These are phyloP conservation scores for Psidium friedrichsthalianum DNA, from an alignment of 345 rosid genomes.

Conservation along the genomic window DNA sequence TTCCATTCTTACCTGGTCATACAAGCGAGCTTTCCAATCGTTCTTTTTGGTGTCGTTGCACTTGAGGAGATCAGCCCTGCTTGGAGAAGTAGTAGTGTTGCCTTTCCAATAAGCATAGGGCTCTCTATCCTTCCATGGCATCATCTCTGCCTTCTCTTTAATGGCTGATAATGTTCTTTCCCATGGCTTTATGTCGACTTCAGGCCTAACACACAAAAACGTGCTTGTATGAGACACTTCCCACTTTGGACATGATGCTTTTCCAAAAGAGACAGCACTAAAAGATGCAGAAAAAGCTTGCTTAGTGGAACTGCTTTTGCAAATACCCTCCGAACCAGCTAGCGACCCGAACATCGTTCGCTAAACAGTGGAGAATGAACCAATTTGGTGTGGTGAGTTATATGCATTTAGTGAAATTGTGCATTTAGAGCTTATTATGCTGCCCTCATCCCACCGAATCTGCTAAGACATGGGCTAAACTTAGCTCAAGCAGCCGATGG, in stretches of 20 bases:
- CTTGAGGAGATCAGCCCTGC: conserved; percentile 28
- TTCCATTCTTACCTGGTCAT: conserved; percentile 16
- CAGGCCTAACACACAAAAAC: conserved; percentile 27
- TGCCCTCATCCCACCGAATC: neutral
- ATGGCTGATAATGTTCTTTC: conserved; percentile 17
- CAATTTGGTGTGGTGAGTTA: neutral
- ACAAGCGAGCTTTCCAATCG: conserved; percentile 29
- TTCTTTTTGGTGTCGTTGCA: conserved; percentile 28
- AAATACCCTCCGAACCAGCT: neutral
- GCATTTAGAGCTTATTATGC: neutral
- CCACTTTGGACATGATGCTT: neutral
- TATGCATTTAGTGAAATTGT: neutral
- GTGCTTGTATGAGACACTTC: neutral
- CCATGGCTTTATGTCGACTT: conserved; percentile 62
- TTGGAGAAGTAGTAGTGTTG: conserved; percentile 17
- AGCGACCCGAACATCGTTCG: neutral
- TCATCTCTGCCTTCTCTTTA: conserved; percentile 23
- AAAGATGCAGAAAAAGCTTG: neutral
- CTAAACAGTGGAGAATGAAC: neutral
- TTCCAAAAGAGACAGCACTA: neutral
- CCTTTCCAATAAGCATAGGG: conserved; percentile 73
- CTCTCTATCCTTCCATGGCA: conserved; percentile 42
- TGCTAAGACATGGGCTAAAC: neutral
- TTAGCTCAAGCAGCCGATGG: neutral
- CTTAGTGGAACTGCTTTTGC: neutral